A percentile compares a stretch with the other conserved stretches of the same genome.
Evolutionary conservation across 1,139 yeast species (phyloP).

Genomic region (Pichia sp.): DNA sequence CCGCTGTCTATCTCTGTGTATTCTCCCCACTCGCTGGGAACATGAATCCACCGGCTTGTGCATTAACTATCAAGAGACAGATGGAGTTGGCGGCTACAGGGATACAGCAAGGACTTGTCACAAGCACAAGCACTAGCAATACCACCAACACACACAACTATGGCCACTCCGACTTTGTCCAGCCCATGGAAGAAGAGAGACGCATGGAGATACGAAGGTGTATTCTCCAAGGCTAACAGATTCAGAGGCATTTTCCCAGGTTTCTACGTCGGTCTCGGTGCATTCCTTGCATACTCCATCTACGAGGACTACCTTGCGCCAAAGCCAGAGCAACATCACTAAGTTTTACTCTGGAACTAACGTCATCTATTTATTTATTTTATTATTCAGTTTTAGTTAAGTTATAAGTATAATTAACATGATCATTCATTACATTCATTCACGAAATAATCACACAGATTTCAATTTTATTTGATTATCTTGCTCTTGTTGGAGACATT

Average conservation of each 20-base stretch:
- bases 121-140: not conserved
- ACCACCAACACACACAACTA: not conserved
- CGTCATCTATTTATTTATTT: constrained; percentile 2
- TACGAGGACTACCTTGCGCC: constrained; percentile 47
- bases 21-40: too few species aligned
- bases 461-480: too few species aligned
- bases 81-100: too few species aligned
- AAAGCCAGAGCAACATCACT: constrained; percentile 30
- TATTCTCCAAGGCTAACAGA: constrained; percentile 64
- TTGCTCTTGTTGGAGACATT: constrained; percentile 21
- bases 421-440: too few species aligned
- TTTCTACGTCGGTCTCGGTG: constrained; percentile 71
- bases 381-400: constrained; percentile 4
- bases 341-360: too few species aligned
- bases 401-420: too few species aligned
- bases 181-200: constrained; percentile 39
- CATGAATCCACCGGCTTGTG: too few species aligned
- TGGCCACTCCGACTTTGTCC: constrained; percentile 8
- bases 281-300: constrained; percentile 59
- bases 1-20: too few species aligned
- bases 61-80: too few species aligned
- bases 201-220: constrained; percentile 89
- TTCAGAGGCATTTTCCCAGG: constrained; percentile 80
- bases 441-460: too few species aligned
- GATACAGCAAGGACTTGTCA: not conserved